Base-by-base conservation (phyloP, 768 basidiomycete genomes). In the Mycena albidolilacea region DNA sequence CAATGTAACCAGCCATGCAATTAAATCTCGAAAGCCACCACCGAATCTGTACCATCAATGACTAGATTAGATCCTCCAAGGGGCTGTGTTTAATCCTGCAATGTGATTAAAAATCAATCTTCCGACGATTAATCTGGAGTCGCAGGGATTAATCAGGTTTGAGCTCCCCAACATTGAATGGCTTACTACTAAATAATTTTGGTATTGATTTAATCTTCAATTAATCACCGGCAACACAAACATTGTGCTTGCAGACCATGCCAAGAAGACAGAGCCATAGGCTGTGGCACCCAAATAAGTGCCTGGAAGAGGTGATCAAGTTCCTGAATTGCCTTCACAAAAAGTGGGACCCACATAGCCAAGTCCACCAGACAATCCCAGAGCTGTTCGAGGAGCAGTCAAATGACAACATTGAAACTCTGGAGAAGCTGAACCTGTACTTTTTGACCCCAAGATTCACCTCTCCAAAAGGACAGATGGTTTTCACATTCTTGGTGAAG, bases 211-310 rank as follows among this genome's bases (percentile, higher is more conserved):
- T n/a, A n/a, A n/a, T n/a, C n/a, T n/a, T n/a, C n/a, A n/a, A 0
- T 4, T 2, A 15, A 43, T 3, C 57, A 67, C 17, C 3, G 11
- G 35, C n/a, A 57, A 6, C 43, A 57, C 1, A 9, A 57, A 1
- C 59, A 67, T 11, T 67, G 66, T n/a, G 66, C 66, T 0, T 67
- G 66, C 30, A 30, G 1, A 1, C 23, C 66, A 5, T 67, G 66
- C 15, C 41, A 11, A 37, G 41, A 6, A 41, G 41, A 41, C 11
- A 41, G 41, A 41, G 7, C 11, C 41, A 41, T 7, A 7, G 41
- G 41, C 7, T 41, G 41, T 11, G 41, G 11, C 7, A 41, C 6
- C 7, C 41, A 30, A 10, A 35, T 30, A 21, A 10, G 37, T 64
- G 62, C 46, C 62, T 10, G 5, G 46, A 50, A 10, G 46, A 64